Conservation (phyloP, 1,284 basidiomycete species). For the Malassezia yamatoensis region DNA sequence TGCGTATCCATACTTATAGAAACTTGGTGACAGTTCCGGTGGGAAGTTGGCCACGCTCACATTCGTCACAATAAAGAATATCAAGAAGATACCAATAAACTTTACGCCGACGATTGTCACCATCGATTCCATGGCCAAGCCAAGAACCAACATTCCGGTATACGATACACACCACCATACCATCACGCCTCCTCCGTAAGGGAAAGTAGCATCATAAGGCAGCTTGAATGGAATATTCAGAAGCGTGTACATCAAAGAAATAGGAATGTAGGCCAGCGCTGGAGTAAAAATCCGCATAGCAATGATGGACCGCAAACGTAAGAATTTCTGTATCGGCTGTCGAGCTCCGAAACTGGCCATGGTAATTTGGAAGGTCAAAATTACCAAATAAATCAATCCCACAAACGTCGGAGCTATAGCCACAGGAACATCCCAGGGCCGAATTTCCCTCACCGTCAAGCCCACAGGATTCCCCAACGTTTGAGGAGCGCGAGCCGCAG, state of each 20-base stretch:
- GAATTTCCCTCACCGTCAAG: constrained; percentile 55
- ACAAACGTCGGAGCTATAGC: constrained; percentile 64
- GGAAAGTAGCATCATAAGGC: constrained; percentile 25
- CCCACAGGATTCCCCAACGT: constrained; percentile 55
- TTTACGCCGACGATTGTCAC: constrained; percentile 29
- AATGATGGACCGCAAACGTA: constrained; percentile 27
- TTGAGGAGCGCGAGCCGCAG: constrained; percentile 54
- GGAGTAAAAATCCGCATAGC: constrained; percentile 30
- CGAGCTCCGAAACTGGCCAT: constrained; percentile 30
- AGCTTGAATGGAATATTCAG: constrained; percentile 39
- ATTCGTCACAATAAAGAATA: constrained; percentile 40
- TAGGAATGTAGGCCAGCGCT: constrained; percentile 24
- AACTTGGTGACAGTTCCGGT: constrained; percentile 22
- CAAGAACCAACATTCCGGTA: constrained; percentile 32
- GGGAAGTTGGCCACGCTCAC: constrained; percentile 32
- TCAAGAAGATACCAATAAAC: constrained; percentile 33
- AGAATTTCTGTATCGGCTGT: constrained; percentile 24
- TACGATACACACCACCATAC: constrained; percentile 31
- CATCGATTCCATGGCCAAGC: constrained; percentile 29
- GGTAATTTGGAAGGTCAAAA: constrained; percentile 50
- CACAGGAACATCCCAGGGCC: constrained; percentile 62
- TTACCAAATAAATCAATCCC: constrained; percentile 64
- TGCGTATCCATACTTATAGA: constrained; percentile 35
- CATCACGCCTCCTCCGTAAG: constrained; percentile 42
- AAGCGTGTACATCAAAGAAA: constrained; percentile 37